Evolutionary conservation across 2,329 filamentous ascomycete genomes (phyloP), one percentile per base, ranked within the genome.

Genomic region (Coleophoma crateriformis): DNA sequence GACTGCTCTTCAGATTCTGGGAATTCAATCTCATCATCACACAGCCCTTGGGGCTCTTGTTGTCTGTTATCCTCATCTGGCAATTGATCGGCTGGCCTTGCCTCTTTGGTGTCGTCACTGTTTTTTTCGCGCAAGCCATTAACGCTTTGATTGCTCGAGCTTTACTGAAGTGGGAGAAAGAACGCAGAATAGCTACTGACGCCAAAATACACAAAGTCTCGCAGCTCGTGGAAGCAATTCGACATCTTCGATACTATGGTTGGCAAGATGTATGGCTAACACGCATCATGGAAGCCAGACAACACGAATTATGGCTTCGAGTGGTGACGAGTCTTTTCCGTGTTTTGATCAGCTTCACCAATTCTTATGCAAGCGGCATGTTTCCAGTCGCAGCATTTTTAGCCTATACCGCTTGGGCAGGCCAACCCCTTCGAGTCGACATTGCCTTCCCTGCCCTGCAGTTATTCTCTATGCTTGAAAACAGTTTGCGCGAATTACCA

Each of bases 391-490:
- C 86, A 2, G 88, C 87, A 1, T 90, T 96, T 58, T 89, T 84
- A 57, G 84, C 88, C 0, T 95, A 90, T 64, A 94, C 90, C 0
- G 75, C 85, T 11, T 65, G 91, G 37, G 82, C 86, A 4, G 79
- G 81, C 0, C 75, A 80, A 44, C 78, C 82, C 0, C 68, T 96
- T 8, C 82, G 83, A 0, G 82, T 95, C 34, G 87, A 95, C 53
- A 76, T 95, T 22, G 90, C 90, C 10, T 96, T 95, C 65, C 90
- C 90, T 0, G 90, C 90, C 0, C 73, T 96, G 2, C 85, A 91
- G 53, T 74, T 96, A 0, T 95, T 96, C 60, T 72, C 74, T 1
- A 81, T 92, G 72, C 71, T 96, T 11, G 87, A 92, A 58, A 74
- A 71, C 1, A 88, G 83, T 52, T 71, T 96, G 45, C 82, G 84